Conservation (phyloP, 805 yeast genomes). For the Nakazawaea wickerhamii region DNA sequence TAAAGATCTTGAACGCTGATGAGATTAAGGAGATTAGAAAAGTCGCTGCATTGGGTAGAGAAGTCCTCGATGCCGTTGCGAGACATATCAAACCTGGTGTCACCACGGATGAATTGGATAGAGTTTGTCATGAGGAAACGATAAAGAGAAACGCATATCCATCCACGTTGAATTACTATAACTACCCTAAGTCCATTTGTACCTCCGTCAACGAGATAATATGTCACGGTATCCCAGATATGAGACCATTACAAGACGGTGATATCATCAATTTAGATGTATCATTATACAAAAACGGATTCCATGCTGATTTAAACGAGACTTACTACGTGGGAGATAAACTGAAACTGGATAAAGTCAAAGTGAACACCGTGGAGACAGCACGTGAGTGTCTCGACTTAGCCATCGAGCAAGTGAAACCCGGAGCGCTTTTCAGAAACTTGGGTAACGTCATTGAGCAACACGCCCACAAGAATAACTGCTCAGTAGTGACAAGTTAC, state of each 20-base stretch:
- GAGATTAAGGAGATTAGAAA: constrained; percentile 71
- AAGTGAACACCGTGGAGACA: constrained; percentile 87
- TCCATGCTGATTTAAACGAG: constrained; percentile 92
- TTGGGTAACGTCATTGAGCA: constrained; percentile 85
- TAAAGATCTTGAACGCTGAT: constrained; percentile 57
- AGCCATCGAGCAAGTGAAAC: constrained; percentile 83
- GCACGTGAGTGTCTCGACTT: constrained; percentile 81
- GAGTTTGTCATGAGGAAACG: constrained; percentile 80
- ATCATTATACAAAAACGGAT: constrained; percentile 77
- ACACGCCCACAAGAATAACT: constrained; percentile 70
- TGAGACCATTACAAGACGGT: constrained; percentile 82
- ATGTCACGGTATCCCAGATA: constrained; percentile 97
- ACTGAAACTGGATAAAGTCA: constrained; percentile 70
- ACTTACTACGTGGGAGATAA: constrained; percentile 95
- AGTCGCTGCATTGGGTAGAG: constrained; percentile 76
- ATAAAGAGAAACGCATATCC: constrained; percentile 89
- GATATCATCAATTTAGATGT: constrained; percentile 92
- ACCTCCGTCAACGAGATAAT: constrained; percentile 92
- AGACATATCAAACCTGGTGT: constrained; percentile 79
- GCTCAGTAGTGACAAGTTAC: constrained; percentile 85
- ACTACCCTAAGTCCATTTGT: constrained; percentile 88
- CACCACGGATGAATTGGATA: constrained; percentile 90
- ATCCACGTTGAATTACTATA: constrained; percentile 89
- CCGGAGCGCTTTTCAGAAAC: constrained; percentile 83
- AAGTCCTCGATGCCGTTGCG: constrained; percentile 85